phyloP scores from a whole-genome alignment of 768 basidiomycete genomes.

The Steccherinum ochraceum region DNA sequence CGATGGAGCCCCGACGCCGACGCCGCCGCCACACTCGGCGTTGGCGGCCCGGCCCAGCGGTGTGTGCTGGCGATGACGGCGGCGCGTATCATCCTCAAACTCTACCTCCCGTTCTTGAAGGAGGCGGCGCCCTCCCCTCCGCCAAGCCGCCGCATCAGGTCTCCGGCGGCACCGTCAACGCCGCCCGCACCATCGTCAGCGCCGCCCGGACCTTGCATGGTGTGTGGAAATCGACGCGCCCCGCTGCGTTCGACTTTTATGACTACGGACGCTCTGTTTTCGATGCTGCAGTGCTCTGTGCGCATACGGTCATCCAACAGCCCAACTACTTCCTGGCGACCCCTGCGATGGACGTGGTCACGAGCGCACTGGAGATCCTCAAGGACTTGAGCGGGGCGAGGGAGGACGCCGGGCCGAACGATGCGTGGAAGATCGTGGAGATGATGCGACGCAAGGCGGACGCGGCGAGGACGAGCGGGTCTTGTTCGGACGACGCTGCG shows the following conservation, averaged over 20 bases:
- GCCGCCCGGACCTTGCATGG: slow-evolving; percentile 39
- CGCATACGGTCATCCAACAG: slow-evolving; percentile 53
- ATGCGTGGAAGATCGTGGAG: slow-evolving; percentile 35
- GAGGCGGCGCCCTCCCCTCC: slow-evolving; percentile 16
- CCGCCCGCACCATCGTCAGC: slow-evolving; percentile 59
- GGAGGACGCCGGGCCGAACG: slow-evolving; percentile 26
- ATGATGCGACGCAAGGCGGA: slow-evolving; percentile 35
- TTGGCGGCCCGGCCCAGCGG: slow-evolving; percentile 35
- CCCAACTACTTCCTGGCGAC: slow-evolving; percentile 40
- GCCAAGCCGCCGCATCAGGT: slow-evolving; percentile 42
- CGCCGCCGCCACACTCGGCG: slow-evolving; percentile 20
- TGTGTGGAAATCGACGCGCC: slow-evolving; percentile 34
- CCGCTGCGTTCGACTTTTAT: slow-evolving; percentile 50
- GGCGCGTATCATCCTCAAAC: slow-evolving; percentile 53
- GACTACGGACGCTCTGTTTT: slow-evolving; percentile 56
- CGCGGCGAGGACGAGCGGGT: slow-evolving; percentile 18
- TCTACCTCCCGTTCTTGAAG: slow-evolving; percentile 62
- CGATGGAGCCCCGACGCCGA: slow-evolving; percentile 10
- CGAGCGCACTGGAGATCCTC: slow-evolving; percentile 38
- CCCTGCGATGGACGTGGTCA: slow-evolving; percentile 41
- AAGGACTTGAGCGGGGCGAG: slow-evolving; percentile 21
- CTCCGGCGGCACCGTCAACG: slow-evolving; percentile 50
- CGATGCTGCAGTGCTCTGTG: slow-evolving; percentile 61
- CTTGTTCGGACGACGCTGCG: slow-evolving; percentile 5
- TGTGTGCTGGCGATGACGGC: slow-evolving; percentile 58